Conservation (phyloP, 345 rosid genomes). For the Microcos paniculata region DNA sequence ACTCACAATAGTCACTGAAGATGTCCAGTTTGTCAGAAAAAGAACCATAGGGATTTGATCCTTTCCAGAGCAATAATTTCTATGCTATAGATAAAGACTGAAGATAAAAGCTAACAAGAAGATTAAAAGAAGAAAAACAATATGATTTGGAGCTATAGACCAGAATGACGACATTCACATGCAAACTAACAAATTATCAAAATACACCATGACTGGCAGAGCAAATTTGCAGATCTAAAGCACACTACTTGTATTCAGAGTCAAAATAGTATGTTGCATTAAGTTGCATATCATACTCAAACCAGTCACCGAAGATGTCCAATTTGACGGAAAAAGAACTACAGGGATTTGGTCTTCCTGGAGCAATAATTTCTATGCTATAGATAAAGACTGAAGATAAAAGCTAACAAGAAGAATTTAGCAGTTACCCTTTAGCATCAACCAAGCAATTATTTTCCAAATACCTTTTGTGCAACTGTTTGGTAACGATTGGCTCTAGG, state of each 20-base stretch:
- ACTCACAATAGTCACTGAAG: slow-evolving; percentile 1
- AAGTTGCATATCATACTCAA: not conserved
- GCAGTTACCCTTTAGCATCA: no score
- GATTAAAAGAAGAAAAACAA: not conserved
- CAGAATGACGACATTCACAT: not conserved
- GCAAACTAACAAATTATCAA: not conserved
- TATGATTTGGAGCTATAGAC: slow-evolving; percentile 3
- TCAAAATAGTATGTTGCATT: not conserved
- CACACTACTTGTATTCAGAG: not conserved
- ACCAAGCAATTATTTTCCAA: no score
- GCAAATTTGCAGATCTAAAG: not conserved
- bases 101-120: no score
- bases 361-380: not conserved
- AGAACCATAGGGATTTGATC: not conserved
- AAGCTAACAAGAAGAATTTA: no score
- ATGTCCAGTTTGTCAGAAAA: slow-evolving; percentile 7
- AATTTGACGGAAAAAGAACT: slow-evolving; percentile 9
- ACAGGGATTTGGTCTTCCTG: not conserved
- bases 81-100: not conserved
- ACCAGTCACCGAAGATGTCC: slow-evolving; percentile 1
- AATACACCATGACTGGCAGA: not conserved
- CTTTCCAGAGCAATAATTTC: not conserved
- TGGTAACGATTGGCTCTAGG: no score
- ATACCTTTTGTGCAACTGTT: no score
- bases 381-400: not conserved